Percentiles rank a stretch among this genome's conserved stretches.
phyloP scores from a whole-genome alignment of 192 early-diverging fungal genomes.

The Coemansia sp. region DNA sequence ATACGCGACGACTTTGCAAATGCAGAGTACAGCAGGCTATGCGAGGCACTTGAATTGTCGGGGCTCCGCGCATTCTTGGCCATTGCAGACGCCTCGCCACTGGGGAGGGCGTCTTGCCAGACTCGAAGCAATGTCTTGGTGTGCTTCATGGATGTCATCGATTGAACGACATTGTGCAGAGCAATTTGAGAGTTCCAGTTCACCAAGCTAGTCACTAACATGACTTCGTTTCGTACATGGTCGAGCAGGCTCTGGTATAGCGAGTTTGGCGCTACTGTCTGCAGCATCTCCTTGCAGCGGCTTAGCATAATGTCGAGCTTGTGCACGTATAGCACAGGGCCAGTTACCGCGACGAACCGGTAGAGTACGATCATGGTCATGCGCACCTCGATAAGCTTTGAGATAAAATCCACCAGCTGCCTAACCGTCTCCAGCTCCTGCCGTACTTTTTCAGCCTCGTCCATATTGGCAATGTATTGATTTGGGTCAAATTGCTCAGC shows the following conservation, averaged over 20 bases:
- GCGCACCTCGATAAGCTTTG: slow-evolving; percentile 52
- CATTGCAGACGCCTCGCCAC: background rate
- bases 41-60: slow-evolving; percentile 1
- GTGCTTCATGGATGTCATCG: slow-evolving; percentile 44
- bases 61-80: slow-evolving; percentile 6
- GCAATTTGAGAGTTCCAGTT: slow-evolving; percentile 46
- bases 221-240: slow-evolving; percentile 40
- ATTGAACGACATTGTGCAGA: slow-evolving; percentile 41
- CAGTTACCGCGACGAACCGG: slow-evolving; percentile 50
- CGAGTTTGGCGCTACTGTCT: slow-evolving; percentile 29
- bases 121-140: slow-evolving; percentile 29
- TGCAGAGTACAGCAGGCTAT: slow-evolving; percentile 31
- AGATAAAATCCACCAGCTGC: slow-evolving; percentile 44
- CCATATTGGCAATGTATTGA: slow-evolving; percentile 29
- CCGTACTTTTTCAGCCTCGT: slow-evolving; percentile 38
- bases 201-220: slow-evolving; percentile 41
- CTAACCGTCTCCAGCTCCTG: slow-evolving; percentile 41
- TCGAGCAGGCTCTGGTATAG: slow-evolving; percentile 39
- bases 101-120: slow-evolving; percentile 36
- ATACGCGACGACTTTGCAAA: slow-evolving; percentile 52
- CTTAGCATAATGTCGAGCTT: slow-evolving; percentile 41
- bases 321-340: slow-evolving; percentile 44
- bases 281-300: slow-evolving; percentile 29
- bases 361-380: slow-evolving; percentile 56
- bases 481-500: slow-evolving; percentile 44